A percentile compares a stretch with the other conserved stretches of the same genome.
Conservation (phyloP, 2,329 filamentous ascomycete species). For the Aaosphaeria pasadenensis region DNA sequence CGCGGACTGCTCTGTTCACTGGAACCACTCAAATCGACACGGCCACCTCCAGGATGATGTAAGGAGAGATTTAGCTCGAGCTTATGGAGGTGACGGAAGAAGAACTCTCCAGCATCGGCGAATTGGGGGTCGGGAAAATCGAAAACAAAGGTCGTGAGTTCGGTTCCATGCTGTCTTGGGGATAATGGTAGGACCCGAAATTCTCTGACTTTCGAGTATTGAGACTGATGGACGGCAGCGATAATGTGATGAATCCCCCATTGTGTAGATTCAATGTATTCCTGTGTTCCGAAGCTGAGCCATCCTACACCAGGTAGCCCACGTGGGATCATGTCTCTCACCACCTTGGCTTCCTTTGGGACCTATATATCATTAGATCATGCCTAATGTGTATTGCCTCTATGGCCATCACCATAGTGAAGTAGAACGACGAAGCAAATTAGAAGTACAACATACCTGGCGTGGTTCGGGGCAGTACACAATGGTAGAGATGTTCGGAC, state of each 20-base stretch:
- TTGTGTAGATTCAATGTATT: constrained; percentile 2
- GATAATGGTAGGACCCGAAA: constrained; percentile 11
- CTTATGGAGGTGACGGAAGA: constrained; percentile 18
- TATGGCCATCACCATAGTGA: no score
- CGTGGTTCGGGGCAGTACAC: constrained; percentile 23
- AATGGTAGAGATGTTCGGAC: constrained; percentile 22
- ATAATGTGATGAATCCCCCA: constrained; percentile 28
- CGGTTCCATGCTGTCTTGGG: constrained; percentile 2
- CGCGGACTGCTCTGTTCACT: neutral
- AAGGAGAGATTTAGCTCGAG: constrained; percentile 15
- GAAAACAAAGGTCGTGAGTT: constrained; percentile 18
- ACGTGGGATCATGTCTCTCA: constrained; percentile 19
- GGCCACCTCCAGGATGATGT: neutral
- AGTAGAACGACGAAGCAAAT: no score
- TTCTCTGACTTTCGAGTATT: constrained; percentile 19
- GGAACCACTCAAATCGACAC: neutral
- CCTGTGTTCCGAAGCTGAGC: neutral
- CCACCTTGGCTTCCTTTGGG: constrained; percentile 14
- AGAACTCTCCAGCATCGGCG: constrained; percentile 13
- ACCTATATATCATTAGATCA: no score
- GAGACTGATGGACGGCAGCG: constrained; percentile 16
- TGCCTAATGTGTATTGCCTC: no score
- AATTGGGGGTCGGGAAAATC: constrained; percentile 10
- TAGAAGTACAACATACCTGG: constrained; percentile 2
- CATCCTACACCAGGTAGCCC: neutral